These are phyloP conservation scores for Flueggea neowawraea DNA, from an alignment of 441 rosid species.

Conservation along the genomic window DNA sequence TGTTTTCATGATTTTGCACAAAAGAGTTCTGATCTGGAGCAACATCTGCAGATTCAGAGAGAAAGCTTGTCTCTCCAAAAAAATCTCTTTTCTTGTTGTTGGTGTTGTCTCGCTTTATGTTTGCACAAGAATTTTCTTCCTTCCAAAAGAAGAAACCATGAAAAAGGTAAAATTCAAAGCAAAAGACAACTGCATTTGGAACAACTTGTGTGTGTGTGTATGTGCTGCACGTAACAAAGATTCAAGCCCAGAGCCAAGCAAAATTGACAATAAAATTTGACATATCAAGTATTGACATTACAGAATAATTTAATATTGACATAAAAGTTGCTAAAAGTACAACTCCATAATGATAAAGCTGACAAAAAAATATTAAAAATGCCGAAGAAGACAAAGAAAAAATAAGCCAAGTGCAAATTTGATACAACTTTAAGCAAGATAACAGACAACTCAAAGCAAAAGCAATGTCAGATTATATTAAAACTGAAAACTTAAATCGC, in stretches of 20 bases:
- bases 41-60: slow-evolving; percentile 60
- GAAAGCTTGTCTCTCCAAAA: slow-evolving; percentile 52
- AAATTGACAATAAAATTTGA: neutral
- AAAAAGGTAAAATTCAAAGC: slow-evolving; percentile 2
- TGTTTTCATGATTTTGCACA: slow-evolving; percentile 24
- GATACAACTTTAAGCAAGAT: too few species aligned
- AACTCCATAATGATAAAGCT: neutral
- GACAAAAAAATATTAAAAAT: neutral
- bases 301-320: neutral
- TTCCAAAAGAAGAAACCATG: slow-evolving; percentile 13
- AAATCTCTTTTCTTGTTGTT: slow-evolving; percentile 28
- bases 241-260: neutral
- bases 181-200: slow-evolving; percentile 7
- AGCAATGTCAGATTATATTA: too few species aligned
- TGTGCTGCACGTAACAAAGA: neutral
- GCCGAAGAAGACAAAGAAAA: neutral
- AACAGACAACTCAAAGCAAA: too few species aligned
- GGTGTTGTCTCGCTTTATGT: slow-evolving; percentile 14
- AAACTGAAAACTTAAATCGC: too few species aligned
- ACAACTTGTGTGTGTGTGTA: neutral
- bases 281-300: neutral
- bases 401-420: neutral
- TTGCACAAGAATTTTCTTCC: slow-evolving; percentile 35
- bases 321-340: neutral
- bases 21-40: slow-evolving; percentile 55